These are phyloP conservation scores for Rugonectria rugulosa DNA, from an alignment of 2,329 filamentous ascomycete species.

Conservation along the genomic window DNA sequence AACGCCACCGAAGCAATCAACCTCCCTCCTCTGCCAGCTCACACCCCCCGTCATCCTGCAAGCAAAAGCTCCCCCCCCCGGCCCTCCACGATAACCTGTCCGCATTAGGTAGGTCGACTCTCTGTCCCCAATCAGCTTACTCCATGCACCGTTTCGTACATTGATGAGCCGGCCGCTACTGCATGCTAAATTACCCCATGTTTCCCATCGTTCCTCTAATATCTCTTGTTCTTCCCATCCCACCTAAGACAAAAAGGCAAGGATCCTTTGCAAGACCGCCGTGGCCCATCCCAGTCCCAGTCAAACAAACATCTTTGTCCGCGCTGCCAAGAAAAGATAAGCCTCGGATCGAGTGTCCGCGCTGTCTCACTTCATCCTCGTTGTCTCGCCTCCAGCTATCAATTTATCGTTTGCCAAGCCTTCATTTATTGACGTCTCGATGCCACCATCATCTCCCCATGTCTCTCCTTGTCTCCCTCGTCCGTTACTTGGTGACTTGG, in stretches of 20 bases:
- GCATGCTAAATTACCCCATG: neutral
- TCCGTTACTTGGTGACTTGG: no score
- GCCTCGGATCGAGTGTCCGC: neutral
- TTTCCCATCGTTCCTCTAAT: neutral
- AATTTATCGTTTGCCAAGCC: neutral
- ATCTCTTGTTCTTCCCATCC: neutral
- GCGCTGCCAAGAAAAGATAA: slow-evolving; percentile 9
- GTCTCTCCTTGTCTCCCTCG: neutral
- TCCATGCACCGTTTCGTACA: neutral
- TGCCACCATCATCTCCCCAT: neutral
- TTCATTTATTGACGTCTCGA: neutral
- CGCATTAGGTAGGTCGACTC: slow-evolving; percentile 2
- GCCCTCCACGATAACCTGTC: neutral
- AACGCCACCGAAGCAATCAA: slow-evolving; percentile 13
- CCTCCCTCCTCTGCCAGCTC: neutral
- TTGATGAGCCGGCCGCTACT: neutral
- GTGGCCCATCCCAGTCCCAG: slow-evolving; percentile 9
- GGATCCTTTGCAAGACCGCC: neutral
- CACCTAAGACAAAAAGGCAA: neutral
- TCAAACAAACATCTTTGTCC: slow-evolving; percentile 3
- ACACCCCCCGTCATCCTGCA: neutral
- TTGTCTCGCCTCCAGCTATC: neutral
- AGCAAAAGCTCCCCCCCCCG: neutral
- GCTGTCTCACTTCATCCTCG: neutral
- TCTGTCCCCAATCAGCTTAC: neutral